Conservation (phyloP, 129 eudicot species). For the Apium graveolens region DNA sequence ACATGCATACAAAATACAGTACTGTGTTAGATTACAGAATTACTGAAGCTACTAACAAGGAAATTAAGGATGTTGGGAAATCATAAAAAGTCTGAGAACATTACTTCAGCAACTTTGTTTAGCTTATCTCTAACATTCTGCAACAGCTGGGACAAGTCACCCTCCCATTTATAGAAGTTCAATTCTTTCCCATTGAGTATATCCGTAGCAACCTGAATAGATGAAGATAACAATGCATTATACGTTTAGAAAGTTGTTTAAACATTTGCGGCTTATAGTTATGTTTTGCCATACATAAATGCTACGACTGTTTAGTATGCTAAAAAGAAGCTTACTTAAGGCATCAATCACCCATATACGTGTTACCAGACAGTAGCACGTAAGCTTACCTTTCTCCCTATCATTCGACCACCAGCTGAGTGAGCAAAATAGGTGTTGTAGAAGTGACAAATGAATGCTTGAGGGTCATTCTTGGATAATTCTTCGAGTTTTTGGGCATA, state of each 20-base stretch:
- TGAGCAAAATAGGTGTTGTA: constrained; percentile 91
- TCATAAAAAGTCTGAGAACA: neutral
- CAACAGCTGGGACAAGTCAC: constrained; percentile 65
- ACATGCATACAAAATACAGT: constrained; percentile 1
- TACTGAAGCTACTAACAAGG: neutral
- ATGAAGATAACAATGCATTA: neutral
- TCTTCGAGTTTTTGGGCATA: constrained; percentile 61
- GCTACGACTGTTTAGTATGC: neutral
- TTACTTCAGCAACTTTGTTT: constrained; percentile 83
- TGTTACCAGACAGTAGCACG: neutral
- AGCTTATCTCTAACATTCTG: constrained; percentile 83
- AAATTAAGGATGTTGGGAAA: neutral
- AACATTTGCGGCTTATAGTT: neutral
- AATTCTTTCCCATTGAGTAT: constrained; percentile 62
- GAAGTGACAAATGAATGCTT: constrained; percentile 88
- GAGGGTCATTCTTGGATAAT: constrained; percentile 77
- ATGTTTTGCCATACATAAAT: neutral
- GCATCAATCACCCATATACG: neutral
- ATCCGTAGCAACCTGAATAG: constrained; percentile 63
- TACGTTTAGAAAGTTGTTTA: neutral
- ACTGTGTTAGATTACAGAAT: constrained; percentile 1
- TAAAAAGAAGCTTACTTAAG: neutral
- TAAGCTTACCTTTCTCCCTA: constrained; percentile 73
- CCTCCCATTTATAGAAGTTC: constrained; percentile 95
- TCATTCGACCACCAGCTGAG: constrained; percentile 95